These are phyloP conservation scores for Chrysoporthe puriensis DNA, from an alignment of 2,329 filamentous ascomycete species.

Conservation along the genomic window DNA sequence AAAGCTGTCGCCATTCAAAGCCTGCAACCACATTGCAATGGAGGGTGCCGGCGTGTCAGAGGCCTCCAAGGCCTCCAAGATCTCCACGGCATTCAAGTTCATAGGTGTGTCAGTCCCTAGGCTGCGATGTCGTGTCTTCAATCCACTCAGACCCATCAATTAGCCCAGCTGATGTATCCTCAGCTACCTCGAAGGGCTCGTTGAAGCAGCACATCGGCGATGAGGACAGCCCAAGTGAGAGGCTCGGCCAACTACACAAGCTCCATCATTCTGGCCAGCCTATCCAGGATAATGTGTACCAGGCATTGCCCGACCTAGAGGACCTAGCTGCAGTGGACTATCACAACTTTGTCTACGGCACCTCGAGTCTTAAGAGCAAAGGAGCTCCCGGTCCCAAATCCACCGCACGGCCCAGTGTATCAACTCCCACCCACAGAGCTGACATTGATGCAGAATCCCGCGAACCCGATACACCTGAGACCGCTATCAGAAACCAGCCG, in stretches of 20 bases:
- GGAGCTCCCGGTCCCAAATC: not conserved
- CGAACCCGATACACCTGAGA: not conserved
- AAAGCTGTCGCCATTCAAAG: not conserved
- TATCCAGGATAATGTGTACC: not conserved
- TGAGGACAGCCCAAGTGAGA: not conserved
- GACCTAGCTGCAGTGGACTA: constrained; percentile 18
- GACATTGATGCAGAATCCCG: not conserved
- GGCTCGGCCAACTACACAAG: not conserved
- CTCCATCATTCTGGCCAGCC: not conserved
- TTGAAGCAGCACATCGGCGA: not conserved
- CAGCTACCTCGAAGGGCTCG: not conserved
- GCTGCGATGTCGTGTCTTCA: not conserved
- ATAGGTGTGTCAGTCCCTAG: not conserved
- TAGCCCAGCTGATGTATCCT: not conserved
- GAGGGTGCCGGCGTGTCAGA: not conserved
- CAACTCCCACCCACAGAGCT: not conserved
- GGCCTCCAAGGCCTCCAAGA: not conserved
- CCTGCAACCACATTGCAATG: constrained; percentile 8
- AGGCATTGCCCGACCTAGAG: not conserved
- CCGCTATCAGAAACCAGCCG: not conserved
- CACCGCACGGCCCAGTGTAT: not conserved
- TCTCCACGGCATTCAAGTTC: not conserved
- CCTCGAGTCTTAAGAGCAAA: not conserved
- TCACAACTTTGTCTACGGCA: constrained; percentile 15
- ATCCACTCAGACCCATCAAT: not conserved